Base-by-base conservation (phyloP, 2,329 filamentous ascomycete species). In the Massarina eburnea region DNA sequence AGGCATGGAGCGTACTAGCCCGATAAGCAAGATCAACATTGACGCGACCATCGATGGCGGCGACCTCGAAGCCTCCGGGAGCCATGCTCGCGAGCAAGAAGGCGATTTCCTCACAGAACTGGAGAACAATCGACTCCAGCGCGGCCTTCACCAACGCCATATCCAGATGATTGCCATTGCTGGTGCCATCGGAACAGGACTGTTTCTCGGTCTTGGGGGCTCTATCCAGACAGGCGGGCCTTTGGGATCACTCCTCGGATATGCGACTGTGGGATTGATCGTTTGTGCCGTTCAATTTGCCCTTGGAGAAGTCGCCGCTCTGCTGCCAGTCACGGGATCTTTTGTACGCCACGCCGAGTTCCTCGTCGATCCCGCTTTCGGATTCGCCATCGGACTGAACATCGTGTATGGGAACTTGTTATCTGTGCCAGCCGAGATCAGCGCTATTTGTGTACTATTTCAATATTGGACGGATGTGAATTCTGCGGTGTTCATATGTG, bases 361-460 rank as follows among this genome's bases (percentile, higher is more conserved):
- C 57, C 62, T 80, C 32, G 67, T 79, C 4, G 77, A 80, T 53
- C 75, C 75, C 3, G 76, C 76, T 0, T 58, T 77, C 32, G 73
- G 73, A 7, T 60, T 60, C 15, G 58, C 58, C 2, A 52, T 60
- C 24, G 58, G 61, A 1, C 78, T 84, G 80, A 75, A 83, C 74
- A 66, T 83, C 78, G 67, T 85, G 80, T 51, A 83, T 63, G 27
- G 75, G 71, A 42, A 80, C 78, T 41, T 84, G 65, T 68, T 84
- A 67, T 61, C 49, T 34, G 54, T 71, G 10, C 68, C 68, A 8
- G 57, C 60, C 7, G 58, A 64, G 39, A 60, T 63, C 18, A 55
- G 52, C n/a, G 61, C 61, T 8, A 61, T 59, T 12, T 58, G 57
- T 20, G 56, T 62, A 1, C 39, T 64, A 6, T 57, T 65, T 32